Percentiles rank a stretch among this genome's conserved stretches.
Conservation (phyloP, 345 rosid genomes). For the Camelina sativa region DNA sequence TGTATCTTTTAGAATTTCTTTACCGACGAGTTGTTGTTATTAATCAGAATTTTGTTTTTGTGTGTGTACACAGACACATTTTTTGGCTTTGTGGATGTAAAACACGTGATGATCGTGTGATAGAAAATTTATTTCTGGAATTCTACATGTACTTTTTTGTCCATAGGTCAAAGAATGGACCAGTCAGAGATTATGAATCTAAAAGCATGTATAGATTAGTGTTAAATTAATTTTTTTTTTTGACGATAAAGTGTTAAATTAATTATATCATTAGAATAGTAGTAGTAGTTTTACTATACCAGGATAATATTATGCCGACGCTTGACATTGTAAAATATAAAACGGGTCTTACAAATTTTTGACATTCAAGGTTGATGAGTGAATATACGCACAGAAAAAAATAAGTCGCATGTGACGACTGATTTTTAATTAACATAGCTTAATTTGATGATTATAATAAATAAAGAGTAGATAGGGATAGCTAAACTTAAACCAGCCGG, state of each 20-base stretch:
- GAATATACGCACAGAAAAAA: no score
- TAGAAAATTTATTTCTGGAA: constrained; percentile 16
- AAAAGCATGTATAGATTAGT: constrained; percentile 1
- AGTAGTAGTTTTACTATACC: background rate
- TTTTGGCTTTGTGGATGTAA: constrained; percentile 17
- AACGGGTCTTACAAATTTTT: background rate
- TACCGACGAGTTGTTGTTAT: background rate
- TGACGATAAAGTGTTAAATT: no score
- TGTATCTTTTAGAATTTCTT: background rate
- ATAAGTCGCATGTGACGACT: no score
- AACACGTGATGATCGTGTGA: constrained; percentile 33
- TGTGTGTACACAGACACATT: constrained; percentile 4
- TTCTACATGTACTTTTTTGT: constrained; percentile 11
- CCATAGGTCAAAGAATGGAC: constrained; percentile 20
- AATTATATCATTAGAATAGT: background rate
- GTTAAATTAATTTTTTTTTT: no score
- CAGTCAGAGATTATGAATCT: constrained; percentile 4
- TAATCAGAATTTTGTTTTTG: constrained; percentile 8
- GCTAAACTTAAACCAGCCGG: background rate
- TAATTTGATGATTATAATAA: no score
- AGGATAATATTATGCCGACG: background rate
- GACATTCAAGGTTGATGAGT: background rate
- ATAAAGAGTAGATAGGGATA: no score
- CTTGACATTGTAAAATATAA: background rate
- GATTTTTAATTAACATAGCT: no score